Base-by-base conservation (phyloP, 2,329 filamentous ascomycete species). In the Fusarium algeriense region DNA sequence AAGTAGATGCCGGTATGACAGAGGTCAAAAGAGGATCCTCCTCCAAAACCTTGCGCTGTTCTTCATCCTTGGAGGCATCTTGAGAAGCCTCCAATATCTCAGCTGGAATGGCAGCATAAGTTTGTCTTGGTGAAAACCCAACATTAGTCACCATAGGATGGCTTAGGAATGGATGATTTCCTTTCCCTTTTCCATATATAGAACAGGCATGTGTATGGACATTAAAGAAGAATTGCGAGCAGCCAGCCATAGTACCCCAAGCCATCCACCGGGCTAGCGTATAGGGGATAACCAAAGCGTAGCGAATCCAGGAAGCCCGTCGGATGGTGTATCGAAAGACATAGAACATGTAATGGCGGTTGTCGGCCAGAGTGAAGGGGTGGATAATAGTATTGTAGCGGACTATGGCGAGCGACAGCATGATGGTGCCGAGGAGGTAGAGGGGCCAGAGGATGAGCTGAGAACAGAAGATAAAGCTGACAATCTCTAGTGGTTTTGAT, bases 321-420 rank as follows among this genome's bases (percentile, higher is more conserved):
- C 92, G 87, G 40, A 98, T 91, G 9, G 92, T 91, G 76, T 94
- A 90, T 3, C 94, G 91, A 84, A 99, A 99, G 66, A 97, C 85
- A 82, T 99, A 99, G 81, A 99, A 99, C 80, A 97, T 92, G 83
- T 97, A 99, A 80, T 99, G 96, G 5, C 96, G 87, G 80, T 99
- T 99, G 81, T 99, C 96, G 37, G 96, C 96, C 2, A 98, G 87
- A 0, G 95, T 97, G 79, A 98, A 99, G 0, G 96, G 95, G 78
- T 99, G 96, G 45, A 98, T 89, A 69, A 97, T 92, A 37, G 96
- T 99, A 85, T 98, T 98, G 85, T 88, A 92, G 69, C 89, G 88
- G 28, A 98, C 90, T 23, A 90, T 79, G 15, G 78, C 73, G 4
- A 83, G 48, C 0, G 85, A 85, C 11, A 81, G 60, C 10, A 77